These are phyloP conservation scores for Acacia pycnantha DNA, from an alignment of 331 rosid species.

Conservation along the genomic window DNA sequence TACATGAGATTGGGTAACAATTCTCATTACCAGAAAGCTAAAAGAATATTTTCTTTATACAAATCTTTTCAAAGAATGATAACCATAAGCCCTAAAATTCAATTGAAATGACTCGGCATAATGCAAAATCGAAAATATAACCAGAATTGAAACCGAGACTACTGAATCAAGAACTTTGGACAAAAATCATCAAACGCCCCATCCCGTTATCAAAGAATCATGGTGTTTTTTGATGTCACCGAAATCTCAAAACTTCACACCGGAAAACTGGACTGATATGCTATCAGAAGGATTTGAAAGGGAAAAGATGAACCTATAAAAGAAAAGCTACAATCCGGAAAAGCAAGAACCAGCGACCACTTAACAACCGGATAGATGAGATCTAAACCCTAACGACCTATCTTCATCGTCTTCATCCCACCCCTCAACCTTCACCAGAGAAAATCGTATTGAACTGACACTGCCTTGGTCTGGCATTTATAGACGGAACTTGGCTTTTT, in stretches of 20 bases:
- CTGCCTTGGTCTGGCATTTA: slow-evolving; percentile 17
- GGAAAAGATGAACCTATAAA: not conserved
- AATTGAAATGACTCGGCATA: not conserved
- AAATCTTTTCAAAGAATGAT: not conserved
- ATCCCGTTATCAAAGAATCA: slow-evolving; percentile 13
- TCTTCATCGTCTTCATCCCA: slow-evolving; percentile 6
- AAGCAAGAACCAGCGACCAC: not conserved
- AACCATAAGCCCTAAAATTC: slow-evolving; percentile 13
- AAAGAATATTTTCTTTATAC: not conserved
- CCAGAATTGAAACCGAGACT: slow-evolving; percentile 12
- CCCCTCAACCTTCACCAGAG: not conserved
- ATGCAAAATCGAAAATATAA: not conserved
- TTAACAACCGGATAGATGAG: not conserved
- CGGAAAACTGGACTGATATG: not conserved
- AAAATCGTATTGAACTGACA: not conserved
- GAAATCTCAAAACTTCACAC: not conserved
- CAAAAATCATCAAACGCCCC: slow-evolving; percentile 7
- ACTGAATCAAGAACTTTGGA: slow-evolving; percentile 2
- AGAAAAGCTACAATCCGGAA: not conserved
- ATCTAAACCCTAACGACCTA: slow-evolving; percentile 15
- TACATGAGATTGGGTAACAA: not conserved
- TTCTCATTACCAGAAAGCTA: not conserved
- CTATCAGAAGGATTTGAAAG: not conserved
- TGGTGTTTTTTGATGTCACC: slow-evolving; percentile 14
- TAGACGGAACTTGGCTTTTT: not conserved